These are phyloP conservation scores for Amanita inopinata DNA, from an alignment of 768 basidiomycete species.

Conservation along the genomic window DNA sequence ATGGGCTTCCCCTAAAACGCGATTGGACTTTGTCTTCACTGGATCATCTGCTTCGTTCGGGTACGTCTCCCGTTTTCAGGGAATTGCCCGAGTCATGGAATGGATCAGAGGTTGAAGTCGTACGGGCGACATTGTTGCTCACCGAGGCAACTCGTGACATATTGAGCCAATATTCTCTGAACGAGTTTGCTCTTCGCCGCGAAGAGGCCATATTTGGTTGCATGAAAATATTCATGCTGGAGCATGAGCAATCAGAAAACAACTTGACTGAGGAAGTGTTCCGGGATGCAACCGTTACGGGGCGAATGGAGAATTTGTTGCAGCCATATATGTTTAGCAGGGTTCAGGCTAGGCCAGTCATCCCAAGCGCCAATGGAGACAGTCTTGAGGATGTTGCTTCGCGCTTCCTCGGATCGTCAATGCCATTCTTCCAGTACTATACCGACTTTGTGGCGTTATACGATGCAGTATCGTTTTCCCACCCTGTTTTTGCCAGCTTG, in stretches of 20 bases:
- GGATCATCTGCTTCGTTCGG: slow-evolving; percentile 74
- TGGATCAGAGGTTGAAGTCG: slow-evolving; percentile 69
- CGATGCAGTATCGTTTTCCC: slow-evolving; percentile 81
- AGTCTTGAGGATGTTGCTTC: slow-evolving; percentile 45
- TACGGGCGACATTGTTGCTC: slow-evolving; percentile 60
- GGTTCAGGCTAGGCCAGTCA: slow-evolving; percentile 2
- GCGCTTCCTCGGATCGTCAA: slow-evolving; percentile 50
- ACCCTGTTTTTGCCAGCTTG: slow-evolving; percentile 64
- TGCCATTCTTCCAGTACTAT: slow-evolving; percentile 91
- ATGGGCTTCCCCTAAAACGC: slow-evolving; percentile 36
- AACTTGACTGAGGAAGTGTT: slow-evolving; percentile 62
- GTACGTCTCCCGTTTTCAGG: slow-evolving; percentile 58
- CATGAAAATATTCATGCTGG: slow-evolving; percentile 95
- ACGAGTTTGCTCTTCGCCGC: slow-evolving; percentile 32
- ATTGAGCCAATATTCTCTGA: slow-evolving; percentile 31
- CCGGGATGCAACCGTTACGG: slow-evolving; percentile 56
- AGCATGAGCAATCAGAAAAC: slow-evolving; percentile 60
- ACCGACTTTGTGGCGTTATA: slow-evolving; percentile 88
- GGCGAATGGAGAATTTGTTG: slow-evolving; percentile 51
- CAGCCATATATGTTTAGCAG: slow-evolving; percentile 37
- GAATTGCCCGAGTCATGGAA: slow-evolving; percentile 64
- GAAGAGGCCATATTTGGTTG: slow-evolving; percentile 63
- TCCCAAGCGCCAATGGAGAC: slow-evolving; percentile 7
- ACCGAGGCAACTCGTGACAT: slow-evolving; percentile 38
- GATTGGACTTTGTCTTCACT: slow-evolving; percentile 69